Evolutionary conservation across 768 basidiomycete species (phyloP).

Genomic region (Strobilomyces confusus): DNA sequence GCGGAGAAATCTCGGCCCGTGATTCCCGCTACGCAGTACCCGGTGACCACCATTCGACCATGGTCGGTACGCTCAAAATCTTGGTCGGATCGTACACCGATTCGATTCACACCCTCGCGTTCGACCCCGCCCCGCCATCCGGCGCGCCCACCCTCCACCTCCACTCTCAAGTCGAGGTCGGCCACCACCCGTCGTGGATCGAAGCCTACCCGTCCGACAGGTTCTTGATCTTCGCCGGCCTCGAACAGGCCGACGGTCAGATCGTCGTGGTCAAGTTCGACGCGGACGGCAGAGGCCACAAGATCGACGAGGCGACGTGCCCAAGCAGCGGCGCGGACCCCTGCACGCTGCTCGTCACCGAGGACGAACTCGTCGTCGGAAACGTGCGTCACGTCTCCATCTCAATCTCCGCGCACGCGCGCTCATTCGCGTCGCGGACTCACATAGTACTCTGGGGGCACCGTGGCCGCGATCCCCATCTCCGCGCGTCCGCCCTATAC

Average conservation of each 20-base stretch:
- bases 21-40: too few species aligned
- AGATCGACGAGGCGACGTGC: conserved; percentile 39
- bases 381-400: conserved; percentile 56
- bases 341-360: conserved; percentile 57
- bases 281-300: conserved; percentile 41
- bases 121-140: conserved; percentile 53
- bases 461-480: conserved; percentile 53
- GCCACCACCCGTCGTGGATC: conserved; percentile 76
- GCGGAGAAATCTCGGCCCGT: too few species aligned
- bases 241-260: conserved; percentile 67
- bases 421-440: background rate
- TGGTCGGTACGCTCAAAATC: conserved; percentile 33
- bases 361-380: conserved; percentile 57
- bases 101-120: conserved; percentile 57
- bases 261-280: conserved; percentile 58
- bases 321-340: conserved; percentile 57
- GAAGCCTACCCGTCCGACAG: conserved; percentile 52
- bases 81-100: conserved; percentile 64
- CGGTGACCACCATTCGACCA: too few species aligned
- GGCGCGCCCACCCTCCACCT: conserved; percentile 52
- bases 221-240: conserved; percentile 58
- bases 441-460: conserved; percentile 75
- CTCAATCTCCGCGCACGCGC: background rate
- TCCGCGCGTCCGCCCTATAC: conserved; percentile 46
- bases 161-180: conserved; percentile 44